Percentiles rank a stretch among this genome's conserved stretches.
These are phyloP conservation scores for Cryptosporidium viatorum DNA, from an alignment of 169 alveolate genomes.

Conservation along the genomic window DNA sequence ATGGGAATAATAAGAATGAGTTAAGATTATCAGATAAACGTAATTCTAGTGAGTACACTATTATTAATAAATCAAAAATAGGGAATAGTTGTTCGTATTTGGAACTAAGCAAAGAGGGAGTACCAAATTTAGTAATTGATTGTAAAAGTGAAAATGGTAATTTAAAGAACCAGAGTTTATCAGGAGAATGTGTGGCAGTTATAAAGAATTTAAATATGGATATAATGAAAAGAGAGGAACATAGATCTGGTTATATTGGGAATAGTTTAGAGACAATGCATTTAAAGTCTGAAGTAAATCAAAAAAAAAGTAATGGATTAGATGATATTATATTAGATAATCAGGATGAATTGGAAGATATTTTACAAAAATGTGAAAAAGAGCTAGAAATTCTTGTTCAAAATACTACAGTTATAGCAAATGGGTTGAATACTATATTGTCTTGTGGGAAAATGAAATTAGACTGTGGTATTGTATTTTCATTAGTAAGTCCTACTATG, in stretches of 20 bases:
- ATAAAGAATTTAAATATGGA: constrained; percentile 20
- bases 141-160: constrained; percentile 22
- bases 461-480: constrained; percentile 53
- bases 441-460: constrained; percentile 16
- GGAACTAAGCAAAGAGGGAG: neutral
- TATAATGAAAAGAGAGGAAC: neutral
- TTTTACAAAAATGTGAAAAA: constrained; percentile 17
- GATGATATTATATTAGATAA: neutral
- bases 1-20: neutral
- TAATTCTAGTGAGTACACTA: neutral
- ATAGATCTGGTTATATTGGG: neutral
- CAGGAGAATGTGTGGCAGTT: constrained; percentile 30
- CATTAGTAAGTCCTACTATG: constrained; percentile 69
- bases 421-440: constrained; percentile 25
- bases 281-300: neutral
- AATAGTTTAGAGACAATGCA: neutral
- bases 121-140: constrained; percentile 24
- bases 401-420: constrained; percentile 54
- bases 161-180: constrained; percentile 1
- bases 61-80: neutral
- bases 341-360: constrained; percentile 10
- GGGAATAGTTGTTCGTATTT: constrained; percentile 32
- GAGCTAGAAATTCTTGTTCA: constrained; percentile 15
- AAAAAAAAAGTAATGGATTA: neutral
- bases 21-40: neutral